Evolutionary conservation across 2,329 filamentous ascomycete species (phyloP).

Genomic region (Penicillium griseofulvum): DNA sequence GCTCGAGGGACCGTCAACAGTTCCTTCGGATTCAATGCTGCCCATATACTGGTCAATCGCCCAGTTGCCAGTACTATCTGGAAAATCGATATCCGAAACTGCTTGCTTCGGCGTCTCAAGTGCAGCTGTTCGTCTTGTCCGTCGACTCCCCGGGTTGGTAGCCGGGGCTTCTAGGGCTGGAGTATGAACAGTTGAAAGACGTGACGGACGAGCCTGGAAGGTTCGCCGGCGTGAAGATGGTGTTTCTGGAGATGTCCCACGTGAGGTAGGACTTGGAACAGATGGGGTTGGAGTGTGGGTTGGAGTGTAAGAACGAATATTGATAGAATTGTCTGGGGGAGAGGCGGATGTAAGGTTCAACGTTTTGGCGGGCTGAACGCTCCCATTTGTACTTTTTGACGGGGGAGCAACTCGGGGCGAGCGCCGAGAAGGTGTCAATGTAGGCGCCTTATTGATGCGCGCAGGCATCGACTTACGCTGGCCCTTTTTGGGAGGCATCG

Average conservation of each 20-base stretch:
- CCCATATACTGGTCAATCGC: slow-evolving; percentile 17
- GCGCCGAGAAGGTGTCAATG: slow-evolving; percentile 18
- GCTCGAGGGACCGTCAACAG: slow-evolving; percentile 12
- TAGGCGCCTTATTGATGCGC: slow-evolving; percentile 9
- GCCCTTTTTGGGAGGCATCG: slow-evolving; percentile 22
- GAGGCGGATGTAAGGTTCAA: slow-evolving; percentile 9
- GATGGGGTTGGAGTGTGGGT: slow-evolving; percentile 13
- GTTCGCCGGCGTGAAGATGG: slow-evolving; percentile 13
- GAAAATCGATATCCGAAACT: slow-evolving; percentile 13
- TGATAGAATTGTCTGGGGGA: slow-evolving; percentile 11
- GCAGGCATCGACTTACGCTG: slow-evolving; percentile 20
- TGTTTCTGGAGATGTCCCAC: slow-evolving; percentile 8
- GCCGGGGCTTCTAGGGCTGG: slow-evolving; percentile 17
- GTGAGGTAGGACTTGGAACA: not conserved
- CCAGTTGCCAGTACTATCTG: slow-evolving; percentile 15
- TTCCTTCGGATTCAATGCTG: slow-evolving; percentile 6
- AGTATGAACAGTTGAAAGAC: slow-evolving; percentile 22
- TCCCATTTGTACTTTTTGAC: slow-evolving; percentile 5
- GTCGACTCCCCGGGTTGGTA: slow-evolving; percentile 13
- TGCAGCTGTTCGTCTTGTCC: slow-evolving; percentile 14
- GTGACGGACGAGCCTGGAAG: slow-evolving; percentile 23
- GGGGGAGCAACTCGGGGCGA: slow-evolving; percentile 15
- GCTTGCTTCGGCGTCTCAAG: slow-evolving; percentile 12
- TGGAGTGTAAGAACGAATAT: slow-evolving; percentile 14
- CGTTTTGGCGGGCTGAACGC: slow-evolving; percentile 10